A percentile compares a stretch with the other conserved stretches of the same genome.
phyloP scores from a whole-genome alignment of 306 rosid genomes.

The Begonia loranthoides region DNA sequence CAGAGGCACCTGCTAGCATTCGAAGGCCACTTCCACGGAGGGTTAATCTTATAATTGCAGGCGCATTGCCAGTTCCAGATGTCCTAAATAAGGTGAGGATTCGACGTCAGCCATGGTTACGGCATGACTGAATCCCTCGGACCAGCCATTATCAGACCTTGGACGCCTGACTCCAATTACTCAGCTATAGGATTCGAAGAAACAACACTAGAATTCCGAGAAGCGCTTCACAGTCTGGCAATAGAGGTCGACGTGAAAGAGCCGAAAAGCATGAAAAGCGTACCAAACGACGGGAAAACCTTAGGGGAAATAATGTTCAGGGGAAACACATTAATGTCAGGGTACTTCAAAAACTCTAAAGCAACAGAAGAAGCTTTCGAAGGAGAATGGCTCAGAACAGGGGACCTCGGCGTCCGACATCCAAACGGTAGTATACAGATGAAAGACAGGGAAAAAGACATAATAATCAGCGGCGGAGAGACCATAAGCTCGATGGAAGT shows the following conservation, averaged over 20 bases:
- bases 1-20: constrained; percentile 10
- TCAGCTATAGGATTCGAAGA: neutral
- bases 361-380: constrained; percentile 33
- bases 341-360: constrained; percentile 38
- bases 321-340: constrained; percentile 54
- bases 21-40: constrained; percentile 15
- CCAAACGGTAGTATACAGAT: constrained; percentile 37
- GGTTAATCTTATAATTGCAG: constrained; percentile 58
- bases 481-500: constrained; percentile 55
- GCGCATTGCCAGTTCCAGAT: constrained; percentile 40
- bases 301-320: constrained; percentile 68
- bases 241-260: constrained; percentile 65
- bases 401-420: constrained; percentile 48
- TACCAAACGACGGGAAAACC: constrained; percentile 48
- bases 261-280: constrained; percentile 38
- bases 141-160: constrained; percentile 38
- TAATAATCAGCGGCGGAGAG: constrained; percentile 22
- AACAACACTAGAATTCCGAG: constrained; percentile 11
- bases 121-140: constrained; percentile 90
- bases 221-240: constrained; percentile 16
- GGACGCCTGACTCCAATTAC: constrained; percentile 20
- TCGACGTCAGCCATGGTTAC: constrained; percentile 56
- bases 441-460: constrained; percentile 65
- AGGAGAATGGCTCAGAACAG: constrained; percentile 71
- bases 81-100: constrained; percentile 44